Conservation (phyloP, 2,329 filamentous ascomycete species). For the Zymoseptoria brevis region DNA sequence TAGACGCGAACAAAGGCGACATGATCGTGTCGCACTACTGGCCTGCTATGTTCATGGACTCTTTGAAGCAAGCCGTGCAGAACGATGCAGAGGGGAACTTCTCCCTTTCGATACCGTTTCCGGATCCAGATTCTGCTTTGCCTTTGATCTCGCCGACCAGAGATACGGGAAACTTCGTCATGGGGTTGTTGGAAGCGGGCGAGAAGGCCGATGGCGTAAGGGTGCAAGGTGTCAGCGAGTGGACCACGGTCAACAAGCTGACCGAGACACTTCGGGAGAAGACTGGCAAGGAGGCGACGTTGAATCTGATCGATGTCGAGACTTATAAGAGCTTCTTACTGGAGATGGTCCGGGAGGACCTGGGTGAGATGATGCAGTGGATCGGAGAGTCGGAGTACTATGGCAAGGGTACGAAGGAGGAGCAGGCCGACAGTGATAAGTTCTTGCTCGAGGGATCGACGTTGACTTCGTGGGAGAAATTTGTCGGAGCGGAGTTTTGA, state of each 20-base stretch:
- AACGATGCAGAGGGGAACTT: not conserved
- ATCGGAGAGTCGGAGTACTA: conserved; percentile 24
- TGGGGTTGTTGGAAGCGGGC: conserved; percentile 23
- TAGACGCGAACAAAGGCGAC: conserved; percentile 22
- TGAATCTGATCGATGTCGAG: conserved; percentile 19
- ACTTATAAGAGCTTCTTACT: conserved; percentile 21
- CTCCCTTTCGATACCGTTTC: not conserved
- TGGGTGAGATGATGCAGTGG: conserved; percentile 24
- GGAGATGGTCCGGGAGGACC: conserved; percentile 18
- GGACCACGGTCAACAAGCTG: conserved; percentile 25
- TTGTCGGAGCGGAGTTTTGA: not conserved
- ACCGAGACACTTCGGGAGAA: conserved; percentile 15
- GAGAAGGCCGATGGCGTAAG: conserved; percentile 18
- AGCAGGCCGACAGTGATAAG: conserved; percentile 21
- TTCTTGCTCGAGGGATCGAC: conserved; percentile 20
- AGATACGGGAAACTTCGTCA: conserved; percentile 26
- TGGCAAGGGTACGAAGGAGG: conserved; percentile 21
- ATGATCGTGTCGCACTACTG: conserved; percentile 22
- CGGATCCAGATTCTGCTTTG: conserved; percentile 10
- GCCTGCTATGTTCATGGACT: conserved; percentile 20
- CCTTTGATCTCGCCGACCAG: conserved; percentile 21
- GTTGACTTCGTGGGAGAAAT: conserved; percentile 13
- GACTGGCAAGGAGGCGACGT: conserved; percentile 20
- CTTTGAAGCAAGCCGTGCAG: conserved; percentile 5
- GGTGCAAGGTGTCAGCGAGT: conserved; percentile 21